Percentiles rank a stretch among this genome's conserved stretches.
Conservation (phyloP, 345 rosid genomes). For the Litchi chinensis region DNA sequence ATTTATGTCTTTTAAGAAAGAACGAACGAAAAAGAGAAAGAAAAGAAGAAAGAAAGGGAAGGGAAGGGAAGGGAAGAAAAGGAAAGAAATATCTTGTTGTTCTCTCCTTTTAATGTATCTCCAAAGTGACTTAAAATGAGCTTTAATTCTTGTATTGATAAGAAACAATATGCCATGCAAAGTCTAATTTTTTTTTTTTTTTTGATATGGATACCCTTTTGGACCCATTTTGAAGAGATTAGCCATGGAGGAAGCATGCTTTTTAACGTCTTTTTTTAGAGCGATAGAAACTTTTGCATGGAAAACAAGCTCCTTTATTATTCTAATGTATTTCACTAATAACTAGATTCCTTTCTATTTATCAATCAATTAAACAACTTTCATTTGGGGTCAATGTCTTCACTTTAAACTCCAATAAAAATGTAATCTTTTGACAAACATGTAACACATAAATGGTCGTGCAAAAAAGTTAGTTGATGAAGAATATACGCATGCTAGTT, state of each 20-base stretch:
- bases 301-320: slow-evolving; percentile 31
- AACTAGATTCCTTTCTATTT: slow-evolving; percentile 26
- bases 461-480: neutral
- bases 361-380: slow-evolving; percentile 19
- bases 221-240: slow-evolving; percentile 31
- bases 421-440: slow-evolving; percentile 2
- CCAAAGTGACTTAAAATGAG: slow-evolving; percentile 52
- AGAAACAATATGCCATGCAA: slow-evolving; percentile 34
- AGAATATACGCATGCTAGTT: neutral
- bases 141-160: slow-evolving; percentile 39
- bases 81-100: slow-evolving; percentile 49
- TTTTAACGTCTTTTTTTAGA: slow-evolving; percentile 32
- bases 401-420: slow-evolving; percentile 15
- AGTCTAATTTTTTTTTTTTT: slow-evolving; percentile 1
- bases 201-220: slow-evolving; percentile 20
- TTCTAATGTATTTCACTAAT: slow-evolving; percentile 23
- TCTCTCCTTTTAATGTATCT: slow-evolving; percentile 60
- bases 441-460: neutral
- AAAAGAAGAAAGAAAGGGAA: slow-evolving; percentile 1
- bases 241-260: slow-evolving; percentile 37
- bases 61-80: slow-evolving; percentile 20
- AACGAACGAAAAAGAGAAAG: slow-evolving; percentile 3
- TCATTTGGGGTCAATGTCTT: slow-evolving; percentile 33
- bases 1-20: slow-evolving; percentile 32
- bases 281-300: slow-evolving; percentile 51